Conservation (phyloP, 176 grass and related monocot species). For the Pontederia paniculata region DNA sequence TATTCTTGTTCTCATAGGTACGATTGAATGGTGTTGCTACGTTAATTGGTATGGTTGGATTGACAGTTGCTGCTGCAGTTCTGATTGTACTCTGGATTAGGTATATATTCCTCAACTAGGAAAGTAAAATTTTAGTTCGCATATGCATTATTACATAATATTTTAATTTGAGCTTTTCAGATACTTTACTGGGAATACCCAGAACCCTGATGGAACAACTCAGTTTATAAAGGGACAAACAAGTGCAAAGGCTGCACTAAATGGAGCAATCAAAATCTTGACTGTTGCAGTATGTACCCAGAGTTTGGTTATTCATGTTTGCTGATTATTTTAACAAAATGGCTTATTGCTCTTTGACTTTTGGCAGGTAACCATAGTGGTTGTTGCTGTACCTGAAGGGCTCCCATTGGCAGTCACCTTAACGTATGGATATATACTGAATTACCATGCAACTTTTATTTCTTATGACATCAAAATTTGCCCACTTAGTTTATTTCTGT, state of each 20-base stretch:
- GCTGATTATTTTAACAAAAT: slow-evolving; percentile 17
- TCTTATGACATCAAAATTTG: slow-evolving; percentile 3
- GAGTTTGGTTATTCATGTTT: slow-evolving; percentile 13
- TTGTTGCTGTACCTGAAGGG: slow-evolving; percentile 96
- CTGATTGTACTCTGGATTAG: slow-evolving; percentile 78
- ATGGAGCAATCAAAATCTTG: slow-evolving; percentile 86
- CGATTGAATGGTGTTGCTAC: slow-evolving; percentile 93
- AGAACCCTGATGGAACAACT: slow-evolving; percentile 64
- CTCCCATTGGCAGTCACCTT: slow-evolving; percentile 94
- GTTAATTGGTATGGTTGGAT: slow-evolving; percentile 83
- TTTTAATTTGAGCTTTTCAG: slow-evolving; percentile 23
- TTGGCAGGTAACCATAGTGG: slow-evolving; percentile 81
- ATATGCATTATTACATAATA: background rate
- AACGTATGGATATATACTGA: slow-evolving; percentile 44
- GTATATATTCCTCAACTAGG: slow-evolving; percentile 35
- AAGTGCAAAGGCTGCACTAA: slow-evolving; percentile 55
- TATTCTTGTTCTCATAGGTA: slow-evolving; percentile 45
- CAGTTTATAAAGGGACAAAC: slow-evolving; percentile 72
- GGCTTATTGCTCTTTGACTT: slow-evolving; percentile 26
- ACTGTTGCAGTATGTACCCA: slow-evolving; percentile 76
- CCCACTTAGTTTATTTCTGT: too few relatives aligned
- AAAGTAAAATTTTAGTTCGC: background rate
- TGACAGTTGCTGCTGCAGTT: slow-evolving; percentile 73
- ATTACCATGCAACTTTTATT: slow-evolving; percentile 5
- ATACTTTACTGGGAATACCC: slow-evolving; percentile 83